A percentile compares a stretch with the other conserved stretches of the same genome.
Evolutionary conservation across 2,329 filamentous ascomycete genomes (phyloP).

Genomic region (Paraconiothyrium brasiliense): DNA sequence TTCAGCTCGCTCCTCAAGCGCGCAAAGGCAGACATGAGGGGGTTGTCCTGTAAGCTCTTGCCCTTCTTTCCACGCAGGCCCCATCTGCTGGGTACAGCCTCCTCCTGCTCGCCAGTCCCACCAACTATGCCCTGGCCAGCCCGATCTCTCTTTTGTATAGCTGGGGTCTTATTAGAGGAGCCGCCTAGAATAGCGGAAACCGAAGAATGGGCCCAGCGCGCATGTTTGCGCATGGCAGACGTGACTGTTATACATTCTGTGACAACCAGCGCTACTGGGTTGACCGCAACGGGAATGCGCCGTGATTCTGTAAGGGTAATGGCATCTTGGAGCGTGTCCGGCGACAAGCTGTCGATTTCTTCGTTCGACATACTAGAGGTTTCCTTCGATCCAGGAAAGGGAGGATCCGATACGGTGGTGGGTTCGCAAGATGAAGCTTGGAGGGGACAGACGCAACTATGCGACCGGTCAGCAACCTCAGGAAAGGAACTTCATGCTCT

Average conservation of each 20-base stretch:
- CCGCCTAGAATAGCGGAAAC: conserved; percentile 95
- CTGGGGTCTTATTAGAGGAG: conserved; percentile 58
- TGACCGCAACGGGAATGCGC: conserved; percentile 78
- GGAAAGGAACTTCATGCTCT: conserved; percentile 39
- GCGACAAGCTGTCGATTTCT: conserved; percentile 33
- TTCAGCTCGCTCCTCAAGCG: conserved; percentile 88
- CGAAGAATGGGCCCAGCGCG: conserved; percentile 93
- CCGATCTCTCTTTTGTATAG: conserved; percentile 47
- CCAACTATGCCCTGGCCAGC: conserved; percentile 47
- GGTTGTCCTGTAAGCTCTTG: conserved; percentile 97
- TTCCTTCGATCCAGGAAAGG: conserved; percentile 15
- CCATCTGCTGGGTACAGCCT: conserved; percentile 84
- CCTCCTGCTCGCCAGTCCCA: conserved; percentile 53
- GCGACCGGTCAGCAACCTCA: conserved; percentile 36
- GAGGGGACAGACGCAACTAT: conserved; percentile 38
- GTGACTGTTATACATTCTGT: conserved; percentile 99
- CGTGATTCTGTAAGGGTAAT: conserved; percentile 33
- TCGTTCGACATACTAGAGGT: conserved; percentile 40
- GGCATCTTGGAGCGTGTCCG: conserved; percentile 36
- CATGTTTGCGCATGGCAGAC: conserved; percentile 97
- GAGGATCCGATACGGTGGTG: conserved; percentile 26
- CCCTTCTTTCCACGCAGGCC: conserved; percentile 93
- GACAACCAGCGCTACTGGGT: conserved; percentile 91
- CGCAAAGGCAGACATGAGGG: conserved; percentile 93
- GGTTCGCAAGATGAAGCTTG: conserved; percentile 29